phyloP scores from a whole-genome alignment of 208 protist genomes.

The Novymonas esmeraldas region DNA sequence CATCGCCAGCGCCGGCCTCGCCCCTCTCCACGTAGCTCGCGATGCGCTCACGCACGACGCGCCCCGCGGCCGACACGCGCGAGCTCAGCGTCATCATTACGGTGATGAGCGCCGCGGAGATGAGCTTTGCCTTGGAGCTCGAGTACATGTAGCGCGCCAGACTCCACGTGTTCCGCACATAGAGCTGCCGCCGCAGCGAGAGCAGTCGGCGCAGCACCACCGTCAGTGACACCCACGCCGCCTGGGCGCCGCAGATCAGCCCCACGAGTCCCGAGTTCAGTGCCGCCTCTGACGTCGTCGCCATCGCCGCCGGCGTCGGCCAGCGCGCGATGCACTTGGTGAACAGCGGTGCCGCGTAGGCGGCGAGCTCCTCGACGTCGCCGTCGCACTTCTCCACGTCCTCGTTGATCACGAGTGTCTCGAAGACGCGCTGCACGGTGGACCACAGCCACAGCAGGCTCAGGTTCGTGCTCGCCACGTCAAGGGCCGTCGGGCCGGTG shows the following conservation, averaged over 20 bases:
- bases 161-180: slow-evolving; percentile 48
- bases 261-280: slow-evolving; percentile 18
- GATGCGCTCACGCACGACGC: slow-evolving; percentile 42
- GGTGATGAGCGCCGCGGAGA: slow-evolving; percentile 44
- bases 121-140: slow-evolving; percentile 38
- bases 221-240: slow-evolving; percentile 42
- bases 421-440: slow-evolving; percentile 40
- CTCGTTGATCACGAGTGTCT: slow-evolving; percentile 36
- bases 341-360: slow-evolving; percentile 38
- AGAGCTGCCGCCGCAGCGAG: slow-evolving; percentile 25
- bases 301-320: slow-evolving; percentile 33
- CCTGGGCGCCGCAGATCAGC: slow-evolving; percentile 33
- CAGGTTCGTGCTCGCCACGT: slow-evolving; percentile 39
- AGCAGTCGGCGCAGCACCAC: slow-evolving; percentile 33
- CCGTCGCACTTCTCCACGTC: slow-evolving; percentile 51
- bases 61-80: slow-evolving; percentile 39
- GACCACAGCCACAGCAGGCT: slow-evolving; percentile 65
- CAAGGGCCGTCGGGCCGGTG: slow-evolving; percentile 29
- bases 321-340: slow-evolving; percentile 41
- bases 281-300: slow-evolving; percentile 11
- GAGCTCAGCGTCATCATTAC: slow-evolving; percentile 50
- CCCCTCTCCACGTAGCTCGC: slow-evolving; percentile 19
- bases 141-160: slow-evolving; percentile 53
- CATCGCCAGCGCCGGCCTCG: not conserved
- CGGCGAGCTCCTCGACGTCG: slow-evolving; percentile 43